Evolutionary conservation across 75 land plant species (phyloP), one percentile per base, ranked within the genome.

Genomic region (Selaginella moellendorffii): DNA sequence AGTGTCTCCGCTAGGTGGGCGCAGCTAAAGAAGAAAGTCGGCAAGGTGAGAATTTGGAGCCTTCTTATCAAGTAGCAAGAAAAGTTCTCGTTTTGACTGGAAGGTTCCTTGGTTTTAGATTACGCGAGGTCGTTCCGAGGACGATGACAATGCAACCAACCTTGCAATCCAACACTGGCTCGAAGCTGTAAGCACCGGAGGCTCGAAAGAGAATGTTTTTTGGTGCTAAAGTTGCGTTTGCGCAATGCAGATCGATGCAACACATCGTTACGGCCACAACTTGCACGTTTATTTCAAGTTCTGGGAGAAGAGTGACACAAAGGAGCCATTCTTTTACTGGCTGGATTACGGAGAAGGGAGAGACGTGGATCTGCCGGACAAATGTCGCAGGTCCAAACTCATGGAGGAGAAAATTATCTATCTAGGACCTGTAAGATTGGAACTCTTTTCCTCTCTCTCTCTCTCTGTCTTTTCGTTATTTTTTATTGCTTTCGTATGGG

Each of bases 321-420:
- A 14, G 46, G 10, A 36, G 46, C 14, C 46, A 5, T 36, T 36
- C 46, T 36, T 36, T 14, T 36, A 36, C 46, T 36, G 46, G 46
- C 59, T 89, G 74, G 96, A 89, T 77, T 24, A 78, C 53, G 96
- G 96, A 46, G 84, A 72, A 8, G 96, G 96, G 25, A 82, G 72
- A 64, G 78, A 85, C 26, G 65, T 83, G 24, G 86, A 89, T 72
- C 74, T 89, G 23, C 59, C 72, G 29, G 78, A 76, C 8, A 36
- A 5, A 5, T 88, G 95, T 63, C 76, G 78, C 25, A 79, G 89
- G 63, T 77, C 86, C 28, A 69, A 72, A 76, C 82, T 90, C 52
- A 66, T 73, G 17, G 54, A 79, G 27, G 81, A 83, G 61, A 73
- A 76, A 29, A 70, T 90, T 62, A 81, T 65, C 63, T 90, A 90